These are phyloP conservation scores for Hyphochytrium catenoides DNA, from an alignment of 352 stramenopile genomes.

Conservation along the genomic window DNA sequence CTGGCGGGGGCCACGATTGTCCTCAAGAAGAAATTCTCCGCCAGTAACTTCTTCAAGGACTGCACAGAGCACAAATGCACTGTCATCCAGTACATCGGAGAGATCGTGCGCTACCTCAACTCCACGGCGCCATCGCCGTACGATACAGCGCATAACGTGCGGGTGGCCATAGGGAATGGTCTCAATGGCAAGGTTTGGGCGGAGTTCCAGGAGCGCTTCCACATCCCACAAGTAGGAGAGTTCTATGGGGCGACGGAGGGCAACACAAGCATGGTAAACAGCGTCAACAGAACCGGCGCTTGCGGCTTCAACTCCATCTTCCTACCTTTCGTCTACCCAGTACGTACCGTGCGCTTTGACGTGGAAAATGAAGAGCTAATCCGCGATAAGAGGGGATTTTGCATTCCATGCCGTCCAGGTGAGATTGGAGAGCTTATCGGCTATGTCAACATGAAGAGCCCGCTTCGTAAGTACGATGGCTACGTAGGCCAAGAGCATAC, in stretches of 20 bases:
- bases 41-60: conserved; percentile 42
- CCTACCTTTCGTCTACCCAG: no score
- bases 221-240: conserved; percentile 57
- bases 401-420: no score
- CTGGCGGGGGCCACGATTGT: conserved; percentile 37
- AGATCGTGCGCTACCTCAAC: conserved; percentile 63
- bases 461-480: no score
- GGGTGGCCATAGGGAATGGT: conserved; percentile 72
- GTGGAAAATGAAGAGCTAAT: conserved; percentile 42
- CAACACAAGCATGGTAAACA: no score
- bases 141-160: no score
- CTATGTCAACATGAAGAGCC: no score
- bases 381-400: conserved; percentile 21
- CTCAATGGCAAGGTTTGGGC: conserved; percentile 62
- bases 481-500: no score
- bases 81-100: conserved; percentile 67
- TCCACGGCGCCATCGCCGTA: conserved; percentile 20
- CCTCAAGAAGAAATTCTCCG: conserved; percentile 42
- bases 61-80: conserved; percentile 32
- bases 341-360: no score
- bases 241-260: conserved; percentile 78
- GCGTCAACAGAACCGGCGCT: no score
- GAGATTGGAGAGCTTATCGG: no score
- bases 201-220: conserved; percentile 56
- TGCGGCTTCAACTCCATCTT: no score